Base-by-base conservation (phyloP, 2,329 filamentous ascomycete species). In the Emergomyces orientalis region DNA sequence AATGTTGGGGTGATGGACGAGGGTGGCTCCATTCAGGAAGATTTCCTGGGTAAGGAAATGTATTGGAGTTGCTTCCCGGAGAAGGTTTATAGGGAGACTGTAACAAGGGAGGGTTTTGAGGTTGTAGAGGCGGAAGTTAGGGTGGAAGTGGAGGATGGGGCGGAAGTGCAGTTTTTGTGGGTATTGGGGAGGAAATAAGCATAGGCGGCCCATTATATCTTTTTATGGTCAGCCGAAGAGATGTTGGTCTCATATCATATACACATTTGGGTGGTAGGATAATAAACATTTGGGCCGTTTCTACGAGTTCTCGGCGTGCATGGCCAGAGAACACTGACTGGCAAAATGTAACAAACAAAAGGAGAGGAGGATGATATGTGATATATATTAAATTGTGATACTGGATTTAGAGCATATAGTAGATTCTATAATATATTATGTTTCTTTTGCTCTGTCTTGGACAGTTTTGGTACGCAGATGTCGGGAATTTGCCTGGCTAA, bases 1-100 rank as follows among this genome's bases (percentile, higher is more conserved):
- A 83, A 81, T 66, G 80, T 84, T 14, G 61, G 66, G 5, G 79
- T 75, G 75, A 62, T 78, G 19, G 73, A 68, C 2, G 69, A 71
- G 3, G 71, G 65, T 22, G 63, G 68, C 7, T 72, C 68, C 2
- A 74, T 77, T 25, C 32, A 17, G 22, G 27, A 25, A 11, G n/a
- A 57, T 19, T 39, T 57, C 22, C 37, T 57, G 34, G 54, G 54
- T 3, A n/a, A 25, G 54, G 54, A 57, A 5, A 57, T 57, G 54
- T 57, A 39, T 39, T 57, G 34, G 30, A 41, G n/a, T 37, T 41
- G 34, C 7, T 57, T 25, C 13, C 19, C 30, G 7, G 54, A 57
- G 11, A 41, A 5, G 9, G 54, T 25, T 2, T 37, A 37, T 37
- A 39, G 54, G 34, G n/a, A 25, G 19, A 71, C 75, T 73, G 68